Conservation (phyloP, 2,329 filamentous ascomycete genomes). For the Colletotrichum abscissum region DNA sequence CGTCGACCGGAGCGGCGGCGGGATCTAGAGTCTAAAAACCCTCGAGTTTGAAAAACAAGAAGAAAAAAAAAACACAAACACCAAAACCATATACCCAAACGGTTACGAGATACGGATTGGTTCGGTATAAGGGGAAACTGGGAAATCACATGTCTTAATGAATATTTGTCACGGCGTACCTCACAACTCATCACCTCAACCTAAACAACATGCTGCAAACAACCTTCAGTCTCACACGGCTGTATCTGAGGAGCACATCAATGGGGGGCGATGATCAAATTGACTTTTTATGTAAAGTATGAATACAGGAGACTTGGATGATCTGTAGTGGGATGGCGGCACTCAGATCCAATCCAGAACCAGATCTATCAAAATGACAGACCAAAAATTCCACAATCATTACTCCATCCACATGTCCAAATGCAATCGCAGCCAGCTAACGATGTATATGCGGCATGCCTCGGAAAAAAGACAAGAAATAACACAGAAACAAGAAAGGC, state of each 20-base stretch:
- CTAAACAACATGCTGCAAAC: neutral
- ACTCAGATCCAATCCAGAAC: slow-evolving; percentile 12
- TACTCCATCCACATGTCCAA: slow-evolving; percentile 30
- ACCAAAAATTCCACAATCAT: slow-evolving; percentile 13
- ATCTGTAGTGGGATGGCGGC: slow-evolving; percentile 7
- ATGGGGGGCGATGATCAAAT: neutral
- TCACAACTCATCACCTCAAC: neutral
- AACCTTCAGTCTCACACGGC: neutral
- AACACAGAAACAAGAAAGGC: neutral
- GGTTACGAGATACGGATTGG: neutral
- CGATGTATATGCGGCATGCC: slow-evolving; percentile 12
- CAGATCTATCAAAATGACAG: neutral
- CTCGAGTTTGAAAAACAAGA: neutral
- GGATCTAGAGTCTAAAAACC: slow-evolving; percentile 45
- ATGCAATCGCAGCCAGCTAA: slow-evolving; percentile 19
- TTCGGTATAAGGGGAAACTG: neutral
- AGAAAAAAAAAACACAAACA: neutral
- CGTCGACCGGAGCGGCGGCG: slow-evolving; percentile 63
- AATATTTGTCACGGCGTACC: neutral
- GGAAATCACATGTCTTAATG: neutral
- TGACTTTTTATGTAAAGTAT: slow-evolving; percentile 10
- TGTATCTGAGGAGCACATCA: neutral
- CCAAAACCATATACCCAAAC: neutral
- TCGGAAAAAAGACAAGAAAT: neutral
- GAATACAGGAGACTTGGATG: slow-evolving; percentile 25